Evolutionary conservation across 1,284 basidiomycete species (phyloP), one percentile per base, ranked within the genome.

Genomic region (Cutaneotrichosporon daszewskae): DNA sequence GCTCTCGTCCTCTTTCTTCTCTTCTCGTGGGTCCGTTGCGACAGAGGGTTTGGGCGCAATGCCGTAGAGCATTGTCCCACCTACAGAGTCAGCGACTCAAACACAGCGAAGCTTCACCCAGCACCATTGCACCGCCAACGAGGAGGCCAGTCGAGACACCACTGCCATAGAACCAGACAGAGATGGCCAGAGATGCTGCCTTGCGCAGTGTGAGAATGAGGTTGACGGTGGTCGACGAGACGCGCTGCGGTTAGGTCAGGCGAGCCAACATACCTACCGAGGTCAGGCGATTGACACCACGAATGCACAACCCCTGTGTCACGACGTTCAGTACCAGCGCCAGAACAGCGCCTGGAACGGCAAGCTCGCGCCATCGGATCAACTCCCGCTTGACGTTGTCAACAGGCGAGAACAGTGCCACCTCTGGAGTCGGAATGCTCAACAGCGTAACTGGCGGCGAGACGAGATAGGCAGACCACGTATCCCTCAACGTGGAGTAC

Each of bases 171-270:
- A 60, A 71, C 59, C 62, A 69, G 5, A 72, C 69, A 5, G 59
- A 63, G 53, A 95, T 78, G 13, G 85, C 73, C 14, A 95, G 74
- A 43, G 87, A 91, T 14, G 82, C 75, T 1, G 90, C 91, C 68
- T 96, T 96, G 39, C 91, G 79, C 17, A 96, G 81, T 29, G 88
- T 89, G 38, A 95, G 76, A 13, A 94, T 77, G 41, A 96, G 81
- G 11, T 88, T 91, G 24, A 95, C 90, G 0, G 82, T 87, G 10
- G 94, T 77, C 7, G 83, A 79, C 34, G 80, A 83, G 4, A 92
- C 86, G 33, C 68, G 63, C 60, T 70, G 40, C 2, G 10, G 19
- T 42, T 13, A 37, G 31, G 17, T 29, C 8, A 10, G 13, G 7
- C 11, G 10, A n/a, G 9, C 79, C 78, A 17, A 7, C 5, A 23